phyloP scores from a whole-genome alignment of 805 yeast species.

The Priceomyces castillae region DNA sequence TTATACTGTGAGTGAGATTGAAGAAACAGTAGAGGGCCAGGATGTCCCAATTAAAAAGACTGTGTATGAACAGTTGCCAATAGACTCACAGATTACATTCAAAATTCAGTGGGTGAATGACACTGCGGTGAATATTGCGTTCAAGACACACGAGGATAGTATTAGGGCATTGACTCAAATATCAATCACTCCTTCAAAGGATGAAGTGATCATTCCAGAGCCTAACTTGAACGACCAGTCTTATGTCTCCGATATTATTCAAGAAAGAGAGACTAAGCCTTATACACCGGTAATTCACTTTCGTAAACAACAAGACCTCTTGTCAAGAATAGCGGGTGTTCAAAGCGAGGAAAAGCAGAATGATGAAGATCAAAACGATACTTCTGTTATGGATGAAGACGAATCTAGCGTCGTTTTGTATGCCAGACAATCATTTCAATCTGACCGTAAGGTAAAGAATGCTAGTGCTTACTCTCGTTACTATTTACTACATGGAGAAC shows the following conservation, averaged over 20 bases:
- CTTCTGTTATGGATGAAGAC: conserved; percentile 37
- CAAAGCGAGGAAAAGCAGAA: conserved; percentile 9
- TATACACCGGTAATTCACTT: conserved; percentile 36
- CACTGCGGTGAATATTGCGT: conserved; percentile 53
- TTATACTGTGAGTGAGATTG: conserved; percentile 18
- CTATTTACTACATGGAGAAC: conserved; percentile 71
- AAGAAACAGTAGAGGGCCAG: conserved; percentile 13
- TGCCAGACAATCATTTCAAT: conserved; percentile 49
- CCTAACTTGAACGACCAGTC: conserved; percentile 11
- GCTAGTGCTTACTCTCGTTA: conserved; percentile 60
- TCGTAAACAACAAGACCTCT: conserved; percentile 29
- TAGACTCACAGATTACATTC: conserved; percentile 34
- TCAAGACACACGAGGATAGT: conserved; percentile 44
- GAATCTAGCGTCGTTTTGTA: conserved; percentile 34
- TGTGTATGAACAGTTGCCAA: conserved; percentile 22
- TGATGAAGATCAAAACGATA: conserved; percentile 8
- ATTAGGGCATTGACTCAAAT: conserved; percentile 34
- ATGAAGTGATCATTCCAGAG: conserved; percentile 11
- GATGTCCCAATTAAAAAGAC: conserved; percentile 11
- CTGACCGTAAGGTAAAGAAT: conserved; percentile 56
- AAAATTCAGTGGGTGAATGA: conserved; percentile 69
- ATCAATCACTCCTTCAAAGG: conserved; percentile 21
- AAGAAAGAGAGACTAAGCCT: conserved; percentile 41
- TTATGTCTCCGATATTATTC: conserved; percentile 24
- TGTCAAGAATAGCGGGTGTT: conserved; percentile 29